Percentiles rank a stretch among this genome's conserved stretches.
phyloP scores from a whole-genome alignment of 495 filamentous ascomycete species.

The Aspergillus nidulans region DNA sequence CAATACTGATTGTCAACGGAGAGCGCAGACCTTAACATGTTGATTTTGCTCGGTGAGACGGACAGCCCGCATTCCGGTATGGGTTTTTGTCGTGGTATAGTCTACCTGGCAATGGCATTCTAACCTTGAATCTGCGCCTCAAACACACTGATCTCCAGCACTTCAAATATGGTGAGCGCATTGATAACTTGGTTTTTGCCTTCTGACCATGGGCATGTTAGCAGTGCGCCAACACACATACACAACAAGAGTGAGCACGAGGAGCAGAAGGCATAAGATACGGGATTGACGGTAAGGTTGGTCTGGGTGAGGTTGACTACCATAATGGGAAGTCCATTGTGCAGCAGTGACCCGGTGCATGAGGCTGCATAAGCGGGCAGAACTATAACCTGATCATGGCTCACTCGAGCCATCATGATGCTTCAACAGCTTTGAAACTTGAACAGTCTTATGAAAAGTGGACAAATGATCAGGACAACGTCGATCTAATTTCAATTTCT shows the following conservation, averaged over 20 bases:
- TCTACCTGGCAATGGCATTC: constrained; percentile 53
- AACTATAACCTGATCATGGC: no score
- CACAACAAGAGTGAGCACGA: no score
- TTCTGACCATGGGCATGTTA: constrained; percentile 15
- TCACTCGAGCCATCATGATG: no score
- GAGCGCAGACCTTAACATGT: constrained; percentile 43
- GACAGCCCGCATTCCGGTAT: constrained; percentile 76
- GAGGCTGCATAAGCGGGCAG: no score
- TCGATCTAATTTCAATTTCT: no score
- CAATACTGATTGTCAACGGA: constrained; percentile 42
- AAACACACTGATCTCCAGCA: constrained; percentile 80
- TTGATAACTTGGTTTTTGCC: constrained; percentile 44
- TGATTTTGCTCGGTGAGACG: constrained; percentile 66
- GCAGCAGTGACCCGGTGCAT: no score
- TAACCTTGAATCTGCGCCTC: constrained; percentile 71
- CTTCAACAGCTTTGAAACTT: no score
- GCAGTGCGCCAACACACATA: no score
- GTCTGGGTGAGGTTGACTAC: no score
- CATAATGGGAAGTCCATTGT: no score
- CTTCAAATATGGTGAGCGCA: constrained; percentile 52
- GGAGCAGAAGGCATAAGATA: background rate
- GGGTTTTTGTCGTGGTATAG: constrained; percentile 69
- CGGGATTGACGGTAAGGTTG: constrained; percentile 7
- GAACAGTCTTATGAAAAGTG: no score
- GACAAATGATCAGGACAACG: no score